Evolutionary conservation across 495 filamentous ascomycete genomes (phyloP).

Genomic region (Talaromyces stipitatus): DNA sequence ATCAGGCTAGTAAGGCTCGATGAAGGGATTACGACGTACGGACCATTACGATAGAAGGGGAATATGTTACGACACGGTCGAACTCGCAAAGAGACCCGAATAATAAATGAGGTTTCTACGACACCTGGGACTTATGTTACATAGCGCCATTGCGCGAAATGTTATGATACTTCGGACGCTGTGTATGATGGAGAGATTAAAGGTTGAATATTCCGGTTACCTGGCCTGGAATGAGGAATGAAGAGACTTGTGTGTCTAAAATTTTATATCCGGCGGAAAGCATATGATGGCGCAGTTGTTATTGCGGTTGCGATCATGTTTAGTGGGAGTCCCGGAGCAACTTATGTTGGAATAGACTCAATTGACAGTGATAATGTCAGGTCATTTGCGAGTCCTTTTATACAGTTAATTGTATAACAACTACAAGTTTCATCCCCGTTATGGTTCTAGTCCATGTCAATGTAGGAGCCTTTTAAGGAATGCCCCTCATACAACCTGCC

Average conservation of each 20-base stretch:
- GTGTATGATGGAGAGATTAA: not conserved
- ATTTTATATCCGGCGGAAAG: not conserved
- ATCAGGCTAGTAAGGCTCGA: constrained; percentile 42
- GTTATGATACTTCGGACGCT: not conserved
- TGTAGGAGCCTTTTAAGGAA: not conserved
- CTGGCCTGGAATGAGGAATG: not conserved
- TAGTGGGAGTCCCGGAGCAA: not conserved
- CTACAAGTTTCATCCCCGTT: too few relatives aligned
- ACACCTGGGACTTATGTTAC: not conserved
- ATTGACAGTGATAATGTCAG: too few relatives aligned
- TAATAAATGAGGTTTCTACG: not conserved
- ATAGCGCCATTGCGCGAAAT: not conserved
- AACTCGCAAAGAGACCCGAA: not conserved
- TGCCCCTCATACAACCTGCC: not conserved
- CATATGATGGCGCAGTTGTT: not conserved
- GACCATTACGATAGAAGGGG: not conserved
- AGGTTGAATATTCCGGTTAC: too few relatives aligned
- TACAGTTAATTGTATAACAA: too few relatives aligned
- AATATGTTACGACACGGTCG: not conserved
- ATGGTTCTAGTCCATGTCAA: not conserved
- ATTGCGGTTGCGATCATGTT: not conserved
- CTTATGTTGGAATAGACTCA: too few relatives aligned
- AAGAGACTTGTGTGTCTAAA: too few relatives aligned
- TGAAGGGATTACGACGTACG: constrained; percentile 18
- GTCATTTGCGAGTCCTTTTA: too few relatives aligned